These are phyloP conservation scores for Lactarius deliciosus DNA, from an alignment of 768 basidiomycete species.

Conservation along the genomic window DNA sequence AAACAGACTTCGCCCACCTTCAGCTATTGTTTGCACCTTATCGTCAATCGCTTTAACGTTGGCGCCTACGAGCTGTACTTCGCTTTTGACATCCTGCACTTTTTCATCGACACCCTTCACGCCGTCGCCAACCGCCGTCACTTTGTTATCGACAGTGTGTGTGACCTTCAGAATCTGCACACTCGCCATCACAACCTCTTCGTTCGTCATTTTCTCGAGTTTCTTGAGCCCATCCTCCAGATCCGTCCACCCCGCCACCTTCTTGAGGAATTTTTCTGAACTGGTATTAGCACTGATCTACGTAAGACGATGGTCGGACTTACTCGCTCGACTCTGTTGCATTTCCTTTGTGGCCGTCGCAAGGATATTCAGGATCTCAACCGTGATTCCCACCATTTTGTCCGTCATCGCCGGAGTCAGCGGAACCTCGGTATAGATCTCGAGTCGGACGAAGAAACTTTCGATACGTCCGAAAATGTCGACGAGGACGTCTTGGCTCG, in stretches of 20 bases:
- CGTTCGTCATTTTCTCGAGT: not conserved
- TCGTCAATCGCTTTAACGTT: not conserved
- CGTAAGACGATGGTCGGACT: not conserved
- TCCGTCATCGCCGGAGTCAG: not conserved
- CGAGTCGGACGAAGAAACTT: not conserved
- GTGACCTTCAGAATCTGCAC: not conserved
- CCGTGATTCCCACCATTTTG: too few relatives aligned
- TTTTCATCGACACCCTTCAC: too few relatives aligned
- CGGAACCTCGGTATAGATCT: not conserved
- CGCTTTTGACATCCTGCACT: too few relatives aligned
- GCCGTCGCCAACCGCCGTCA: not conserved
- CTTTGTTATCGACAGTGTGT: not conserved
- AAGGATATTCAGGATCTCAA: too few relatives aligned
- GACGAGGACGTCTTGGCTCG: not conserved
- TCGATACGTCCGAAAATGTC: not conserved
- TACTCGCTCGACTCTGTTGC: not conserved
- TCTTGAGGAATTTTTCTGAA: not conserved
- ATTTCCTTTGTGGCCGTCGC: not conserved
- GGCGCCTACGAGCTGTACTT: not conserved
- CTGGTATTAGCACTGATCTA: not conserved
- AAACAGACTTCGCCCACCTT: not conserved
- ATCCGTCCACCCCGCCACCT: not conserved
- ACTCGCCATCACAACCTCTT: not conserved
- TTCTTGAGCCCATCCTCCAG: not conserved
- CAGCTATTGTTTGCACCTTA: not conserved